Percentiles rank a stretch among this genome's conserved stretches.
Evolutionary conservation across 352 stramenopile genomes (phyloP).

Genomic region (Globisporangium alternatum): DNA sequence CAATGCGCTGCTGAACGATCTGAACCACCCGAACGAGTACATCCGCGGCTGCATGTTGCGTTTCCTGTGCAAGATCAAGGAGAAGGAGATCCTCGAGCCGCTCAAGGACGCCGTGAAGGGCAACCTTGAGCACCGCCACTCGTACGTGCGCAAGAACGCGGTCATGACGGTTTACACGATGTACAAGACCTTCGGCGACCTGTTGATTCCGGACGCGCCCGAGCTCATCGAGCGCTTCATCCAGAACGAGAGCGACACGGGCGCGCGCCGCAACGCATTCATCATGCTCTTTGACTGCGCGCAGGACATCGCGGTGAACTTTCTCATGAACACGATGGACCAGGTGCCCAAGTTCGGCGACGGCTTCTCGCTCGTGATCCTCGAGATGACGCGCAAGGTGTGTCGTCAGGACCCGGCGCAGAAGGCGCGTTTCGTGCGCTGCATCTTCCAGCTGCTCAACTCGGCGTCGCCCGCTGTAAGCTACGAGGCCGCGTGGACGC

Average conservation of each 20-base stretch:
- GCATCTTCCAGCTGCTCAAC: slow-evolving; percentile 98
- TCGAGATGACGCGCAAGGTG: slow-evolving; percentile 98
- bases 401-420: slow-evolving; percentile 97
- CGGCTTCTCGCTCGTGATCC: slow-evolving; percentile 98
- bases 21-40: slow-evolving; percentile 99
- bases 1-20: slow-evolving; percentile 99
- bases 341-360: slow-evolving; percentile 94
- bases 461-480: slow-evolving; percentile 89
- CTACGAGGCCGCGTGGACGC: slow-evolving; percentile 99
- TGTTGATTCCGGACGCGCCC: slow-evolving; percentile 96
- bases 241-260: slow-evolving; percentile 92
- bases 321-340: slow-evolving; percentile 96
- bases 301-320: slow-evolving; percentile 97
- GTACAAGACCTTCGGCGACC: slow-evolving; percentile 94
- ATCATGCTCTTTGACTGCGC: slow-evolving; percentile 99
- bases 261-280: slow-evolving; percentile 97
- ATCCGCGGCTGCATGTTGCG: slow-evolving; percentile 98
- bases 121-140: slow-evolving; percentile 98
- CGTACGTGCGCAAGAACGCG: slow-evolving; percentile 99
- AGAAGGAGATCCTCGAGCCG: slow-evolving; percentile 93
- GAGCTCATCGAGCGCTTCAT: slow-evolving; percentile 98
- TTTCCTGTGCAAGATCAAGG: slow-evolving; percentile 99
- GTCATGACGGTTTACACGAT: slow-evolving; percentile 98
- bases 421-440: slow-evolving; percentile 99
- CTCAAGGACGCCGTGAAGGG: slow-evolving; percentile 92